These are phyloP conservation scores for Ceriops zippeliana DNA, from an alignment of 345 rosid genomes.

Conservation along the genomic window DNA sequence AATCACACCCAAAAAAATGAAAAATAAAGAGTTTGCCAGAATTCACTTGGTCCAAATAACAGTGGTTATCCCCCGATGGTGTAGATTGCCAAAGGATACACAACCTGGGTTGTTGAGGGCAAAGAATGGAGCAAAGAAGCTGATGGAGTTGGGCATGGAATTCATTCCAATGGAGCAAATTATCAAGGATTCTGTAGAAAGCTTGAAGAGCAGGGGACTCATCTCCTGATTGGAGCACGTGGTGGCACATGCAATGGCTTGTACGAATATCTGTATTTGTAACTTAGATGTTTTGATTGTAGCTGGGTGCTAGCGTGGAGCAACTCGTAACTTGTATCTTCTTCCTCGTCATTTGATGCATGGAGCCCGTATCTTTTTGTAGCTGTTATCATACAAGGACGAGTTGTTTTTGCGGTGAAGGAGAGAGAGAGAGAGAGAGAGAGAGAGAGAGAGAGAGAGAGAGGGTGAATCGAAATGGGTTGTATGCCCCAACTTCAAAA, in stretches of 20 bases:
- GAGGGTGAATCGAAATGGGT: not conserved
- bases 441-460: conserved; percentile 7
- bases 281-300: not conserved
- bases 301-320: no score
- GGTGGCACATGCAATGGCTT: not conserved
- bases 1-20: no score
- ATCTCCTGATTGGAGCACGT: conserved; percentile 34
- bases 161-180: conserved; percentile 81
- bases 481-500: not conserved
- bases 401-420: conserved; percentile 19
- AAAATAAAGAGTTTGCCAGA: not conserved
- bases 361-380: conserved; percentile 12
- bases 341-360: conserved; percentile 2
- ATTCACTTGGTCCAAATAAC: not conserved
- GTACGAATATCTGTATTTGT: not conserved
- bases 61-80: not conserved
- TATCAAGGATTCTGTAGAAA: conserved; percentile 71
- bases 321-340: not conserved
- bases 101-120: conserved; percentile 75
- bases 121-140: conserved; percentile 60
- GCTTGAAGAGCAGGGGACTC: conserved; percentile 68
- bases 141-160: conserved; percentile 69
- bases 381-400: conserved; percentile 14
- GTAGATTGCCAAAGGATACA: conserved; percentile 69
- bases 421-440: conserved; percentile 2